Evolutionary conservation across 768 basidiomycete genomes (phyloP).

Genomic region (Rubroboletus satanas): DNA sequence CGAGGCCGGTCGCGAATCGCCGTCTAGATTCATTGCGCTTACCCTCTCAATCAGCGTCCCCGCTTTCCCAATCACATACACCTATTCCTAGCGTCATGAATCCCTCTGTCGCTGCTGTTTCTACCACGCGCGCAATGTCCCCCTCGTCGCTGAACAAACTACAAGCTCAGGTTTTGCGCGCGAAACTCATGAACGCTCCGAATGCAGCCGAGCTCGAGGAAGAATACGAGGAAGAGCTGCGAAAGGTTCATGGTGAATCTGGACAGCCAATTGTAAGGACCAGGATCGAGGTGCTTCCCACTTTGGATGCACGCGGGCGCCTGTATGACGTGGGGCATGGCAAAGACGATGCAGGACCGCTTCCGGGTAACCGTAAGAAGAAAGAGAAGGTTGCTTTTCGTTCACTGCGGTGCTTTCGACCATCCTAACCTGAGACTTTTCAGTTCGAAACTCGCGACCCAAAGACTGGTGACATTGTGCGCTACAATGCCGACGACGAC

Average conservation of each 20-base stretch:
- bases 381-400: slow-evolving; percentile 55
- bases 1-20: slow-evolving; percentile 39
- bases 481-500: slow-evolving; percentile 91
- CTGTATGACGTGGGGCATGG: slow-evolving; percentile 90
- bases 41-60: slow-evolving; percentile 57
- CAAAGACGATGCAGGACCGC: slow-evolving; percentile 48
- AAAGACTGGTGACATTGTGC: slow-evolving; percentile 85
- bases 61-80: slow-evolving; percentile 61
- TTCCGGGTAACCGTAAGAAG: slow-evolving; percentile 74
- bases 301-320: slow-evolving; percentile 76
- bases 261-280: slow-evolving; percentile 42
- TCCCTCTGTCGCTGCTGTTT: slow-evolving; percentile 43
- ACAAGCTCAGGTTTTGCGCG: slow-evolving; percentile 89
- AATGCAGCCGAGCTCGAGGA: slow-evolving; percentile 75
- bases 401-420: not conserved
- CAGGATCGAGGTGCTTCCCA: slow-evolving; percentile 82
- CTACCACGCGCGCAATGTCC: slow-evolving; percentile 50
- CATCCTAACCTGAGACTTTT: not conserved
- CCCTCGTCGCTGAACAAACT: slow-evolving; percentile 84
- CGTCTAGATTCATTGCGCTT: slow-evolving; percentile 61
- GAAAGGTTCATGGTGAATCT: slow-evolving; percentile 44
- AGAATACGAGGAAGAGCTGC: slow-evolving; percentile 76
- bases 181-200: slow-evolving; percentile 79
- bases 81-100: slow-evolving; percentile 92
- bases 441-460: slow-evolving; percentile 87